These are phyloP conservation scores for Balakata baccata DNA, from an alignment of 345 rosid species.

Conservation along the genomic window DNA sequence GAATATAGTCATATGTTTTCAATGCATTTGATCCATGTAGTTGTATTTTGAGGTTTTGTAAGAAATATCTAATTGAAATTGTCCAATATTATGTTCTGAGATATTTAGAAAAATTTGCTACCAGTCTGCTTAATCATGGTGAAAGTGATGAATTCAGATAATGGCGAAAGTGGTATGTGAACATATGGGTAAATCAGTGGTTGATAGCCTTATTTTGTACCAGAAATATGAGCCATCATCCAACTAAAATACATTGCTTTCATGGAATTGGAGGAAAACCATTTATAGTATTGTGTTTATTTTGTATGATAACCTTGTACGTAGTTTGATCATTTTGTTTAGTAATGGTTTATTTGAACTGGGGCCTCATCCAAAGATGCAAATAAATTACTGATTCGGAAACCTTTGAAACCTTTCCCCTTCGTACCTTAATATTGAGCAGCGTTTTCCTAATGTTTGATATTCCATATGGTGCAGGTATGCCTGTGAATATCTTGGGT, in stretches of 20 bases:
- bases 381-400: background rate
- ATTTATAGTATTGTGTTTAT: background rate
- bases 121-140: background rate
- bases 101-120: background rate
- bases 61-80: background rate
- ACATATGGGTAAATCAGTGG: too few relatives aligned
- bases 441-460: slow-evolving; percentile 15
- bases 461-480: slow-evolving; percentile 43
- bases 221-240: background rate
- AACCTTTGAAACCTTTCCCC: background rate
- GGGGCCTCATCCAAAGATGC: background rate
- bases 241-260: background rate
- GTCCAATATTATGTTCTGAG: background rate
- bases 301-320: background rate
- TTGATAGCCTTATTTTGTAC: background rate
- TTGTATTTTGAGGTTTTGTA: background rate
- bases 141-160: too few relatives aligned
- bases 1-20: background rate
- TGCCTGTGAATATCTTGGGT: slow-evolving; percentile 71
- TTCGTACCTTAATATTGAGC: background rate
- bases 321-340: background rate
- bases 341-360: background rate
- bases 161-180: too few relatives aligned
- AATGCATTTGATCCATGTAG: background rate
- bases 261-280: background rate